Percentiles rank a stretch among this genome's conserved stretches.
phyloP scores from a whole-genome alignment of 345 rosid species.

The Firmiana major region DNA sequence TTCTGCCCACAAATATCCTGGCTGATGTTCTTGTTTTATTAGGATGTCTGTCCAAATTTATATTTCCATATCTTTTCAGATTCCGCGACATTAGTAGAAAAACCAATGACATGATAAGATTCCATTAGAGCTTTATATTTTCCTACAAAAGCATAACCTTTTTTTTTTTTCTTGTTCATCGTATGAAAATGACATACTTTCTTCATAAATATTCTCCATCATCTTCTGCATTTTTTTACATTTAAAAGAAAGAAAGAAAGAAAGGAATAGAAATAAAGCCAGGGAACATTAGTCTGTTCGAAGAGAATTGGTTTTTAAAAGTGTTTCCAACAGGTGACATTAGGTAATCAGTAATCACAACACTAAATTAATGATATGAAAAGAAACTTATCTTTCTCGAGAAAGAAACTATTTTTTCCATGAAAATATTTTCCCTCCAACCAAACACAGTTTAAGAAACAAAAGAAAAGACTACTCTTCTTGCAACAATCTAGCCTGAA shows the following conservation, averaged over 20 bases:
- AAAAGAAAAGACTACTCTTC: background rate
- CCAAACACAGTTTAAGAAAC: background rate
- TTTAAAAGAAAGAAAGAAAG: no score
- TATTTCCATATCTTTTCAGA: background rate
- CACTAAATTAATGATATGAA: background rate
- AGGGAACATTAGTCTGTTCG: background rate
- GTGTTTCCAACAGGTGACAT: background rate
- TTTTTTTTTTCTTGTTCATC: background rate
- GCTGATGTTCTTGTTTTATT: background rate
- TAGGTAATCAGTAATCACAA: background rate
- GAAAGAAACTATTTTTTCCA: background rate
- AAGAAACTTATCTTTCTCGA: background rate
- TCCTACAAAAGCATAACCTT: background rate
- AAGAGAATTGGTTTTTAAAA: background rate
- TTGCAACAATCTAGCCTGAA: background rate
- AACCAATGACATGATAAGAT: background rate
- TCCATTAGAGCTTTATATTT: background rate
- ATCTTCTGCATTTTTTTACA: background rate
- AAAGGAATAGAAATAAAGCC: background rate
- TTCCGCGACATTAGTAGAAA: background rate
- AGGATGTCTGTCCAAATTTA: background rate
- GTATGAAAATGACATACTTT: background rate
- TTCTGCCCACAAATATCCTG: background rate
- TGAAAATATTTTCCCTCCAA: conserved; percentile 1
- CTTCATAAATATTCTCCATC: background rate